These are phyloP conservation scores for Euphorbia pulcherrima DNA, from an alignment of 345 rosid genomes.

Conservation along the genomic window DNA sequence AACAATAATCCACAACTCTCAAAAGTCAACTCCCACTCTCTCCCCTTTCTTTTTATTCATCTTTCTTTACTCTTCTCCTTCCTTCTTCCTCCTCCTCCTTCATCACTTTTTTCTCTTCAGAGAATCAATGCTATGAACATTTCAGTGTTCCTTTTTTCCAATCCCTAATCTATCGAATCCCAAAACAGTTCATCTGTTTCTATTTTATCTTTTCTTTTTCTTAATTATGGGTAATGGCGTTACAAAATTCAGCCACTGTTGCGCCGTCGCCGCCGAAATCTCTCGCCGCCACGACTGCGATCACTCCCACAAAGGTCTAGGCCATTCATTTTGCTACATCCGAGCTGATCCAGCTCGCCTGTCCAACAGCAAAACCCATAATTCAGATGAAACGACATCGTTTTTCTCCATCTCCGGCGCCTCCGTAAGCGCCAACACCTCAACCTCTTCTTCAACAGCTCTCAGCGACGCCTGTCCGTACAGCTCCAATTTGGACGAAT, in stretches of 20 bases:
- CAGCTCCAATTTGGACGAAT: conserved; percentile 45
- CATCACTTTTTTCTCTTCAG: background rate
- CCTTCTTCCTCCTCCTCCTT: background rate
- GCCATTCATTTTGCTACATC: conserved; percentile 92
- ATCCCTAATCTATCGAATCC: too few species aligned
- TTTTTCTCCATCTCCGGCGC: conserved; percentile 92
- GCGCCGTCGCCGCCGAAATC: conserved; percentile 44
- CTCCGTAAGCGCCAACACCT: conserved; percentile 90
- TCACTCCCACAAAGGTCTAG: conserved; percentile 72
- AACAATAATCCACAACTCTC: conserved; percentile 6
- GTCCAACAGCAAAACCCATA: conserved; percentile 49
- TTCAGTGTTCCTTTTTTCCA: background rate
- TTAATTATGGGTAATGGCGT: conserved; percentile 97
- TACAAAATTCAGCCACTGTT: conserved; percentile 59
- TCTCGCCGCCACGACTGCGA: conserved; percentile 45
- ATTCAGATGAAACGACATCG: conserved; percentile 71
- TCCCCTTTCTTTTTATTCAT: conserved; percentile 24
- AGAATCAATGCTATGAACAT: background rate
- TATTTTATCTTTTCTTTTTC: background rate
- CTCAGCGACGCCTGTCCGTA: conserved; percentile 48
- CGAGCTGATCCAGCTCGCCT: conserved; percentile 58
- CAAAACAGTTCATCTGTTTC: background rate
- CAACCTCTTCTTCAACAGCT: conserved; percentile 73
- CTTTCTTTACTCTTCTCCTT: background rate
- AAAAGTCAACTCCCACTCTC: conserved; percentile 65